phyloP scores from a whole-genome alignment of 768 basidiomycete genomes.

The Pisolithus orientalis region DNA sequence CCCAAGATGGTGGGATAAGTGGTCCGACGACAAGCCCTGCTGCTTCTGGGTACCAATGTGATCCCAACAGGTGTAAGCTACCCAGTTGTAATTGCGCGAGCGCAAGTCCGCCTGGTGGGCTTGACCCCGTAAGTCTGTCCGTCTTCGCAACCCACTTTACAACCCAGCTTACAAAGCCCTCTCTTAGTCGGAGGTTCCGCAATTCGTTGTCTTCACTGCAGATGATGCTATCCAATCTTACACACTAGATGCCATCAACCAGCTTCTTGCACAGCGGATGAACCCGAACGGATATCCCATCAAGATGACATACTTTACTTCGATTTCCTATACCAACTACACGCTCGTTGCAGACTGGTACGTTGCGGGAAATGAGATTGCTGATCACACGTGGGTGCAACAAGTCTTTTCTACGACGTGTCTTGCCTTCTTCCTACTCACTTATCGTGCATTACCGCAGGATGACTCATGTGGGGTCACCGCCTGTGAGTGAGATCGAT shows the following conservation, averaged over 20 bases:
- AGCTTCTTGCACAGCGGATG: constrained; percentile 65
- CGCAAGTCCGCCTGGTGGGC: constrained; percentile 64
- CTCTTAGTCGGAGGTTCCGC: constrained; percentile 49
- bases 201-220: constrained; percentile 70
- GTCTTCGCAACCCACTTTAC: neutral
- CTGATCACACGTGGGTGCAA: constrained; percentile 60
- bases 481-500: constrained; percentile 59
- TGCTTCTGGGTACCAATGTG: constrained; percentile 69
- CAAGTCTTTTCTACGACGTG: constrained; percentile 1
- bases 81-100: constrained; percentile 73
- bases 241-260: constrained; percentile 66
- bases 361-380: constrained; percentile 80
- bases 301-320: constrained; percentile 74
- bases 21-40: constrained; percentile 46
- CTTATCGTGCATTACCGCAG: neutral
- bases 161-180: neutral
- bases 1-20: constrained; percentile 44
- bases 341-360: constrained; percentile 75
- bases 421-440: neutral
- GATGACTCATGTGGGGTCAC: constrained; percentile 72
- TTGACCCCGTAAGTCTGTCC: constrained; percentile 45
- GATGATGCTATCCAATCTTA: constrained; percentile 76
- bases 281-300: constrained; percentile 74
- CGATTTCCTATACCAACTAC: constrained; percentile 69
- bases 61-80: constrained; percentile 55